phyloP scores from a whole-genome alignment of 805 yeast genomes.

The Suhomyces sp. region DNA sequence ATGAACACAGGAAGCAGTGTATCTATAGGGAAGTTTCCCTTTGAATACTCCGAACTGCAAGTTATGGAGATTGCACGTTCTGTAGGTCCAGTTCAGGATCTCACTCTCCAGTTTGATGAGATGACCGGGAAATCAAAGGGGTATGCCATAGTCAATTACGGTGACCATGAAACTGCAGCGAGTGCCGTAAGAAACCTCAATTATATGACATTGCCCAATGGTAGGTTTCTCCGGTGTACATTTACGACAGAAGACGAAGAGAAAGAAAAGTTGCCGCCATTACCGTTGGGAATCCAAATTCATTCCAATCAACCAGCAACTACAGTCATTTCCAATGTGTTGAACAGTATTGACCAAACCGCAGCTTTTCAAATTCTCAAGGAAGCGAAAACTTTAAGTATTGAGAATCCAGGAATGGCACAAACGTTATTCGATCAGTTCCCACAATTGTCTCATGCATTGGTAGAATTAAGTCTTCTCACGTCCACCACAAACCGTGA shows the following conservation, averaged over 20 bases:
- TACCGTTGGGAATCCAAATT: slow-evolving; percentile 43
- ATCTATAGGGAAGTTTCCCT: slow-evolving; percentile 85
- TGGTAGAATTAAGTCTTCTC: slow-evolving; percentile 64
- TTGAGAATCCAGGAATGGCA: slow-evolving; percentile 57
- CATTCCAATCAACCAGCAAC: slow-evolving; percentile 40
- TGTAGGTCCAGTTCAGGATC: slow-evolving; percentile 81
- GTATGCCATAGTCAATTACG: slow-evolving; percentile 81
- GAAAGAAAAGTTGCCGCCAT: slow-evolving; percentile 33
- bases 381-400: slow-evolving; percentile 61
- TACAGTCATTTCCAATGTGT: slow-evolving; percentile 24
- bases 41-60: slow-evolving; percentile 92
- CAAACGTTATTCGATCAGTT: slow-evolving; percentile 58
- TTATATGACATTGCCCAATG: slow-evolving; percentile 61
- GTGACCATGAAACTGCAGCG: slow-evolving; percentile 81
- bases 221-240: slow-evolving; percentile 73
- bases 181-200: slow-evolving; percentile 88
- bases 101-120: slow-evolving; percentile 80
- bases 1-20: slow-evolving; percentile 30
- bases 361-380: slow-evolving; percentile 25
- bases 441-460: slow-evolving; percentile 82
- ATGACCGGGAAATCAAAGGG: slow-evolving; percentile 91
- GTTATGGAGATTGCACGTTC: slow-evolving; percentile 80
- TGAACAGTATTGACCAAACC: slow-evolving; percentile 22
- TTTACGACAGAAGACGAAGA: slow-evolving; percentile 53
- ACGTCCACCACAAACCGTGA: slow-evolving; percentile 36